phyloP scores from a whole-genome alignment of 306 rosid genomes.

The Abrus pulchellus region DNA sequence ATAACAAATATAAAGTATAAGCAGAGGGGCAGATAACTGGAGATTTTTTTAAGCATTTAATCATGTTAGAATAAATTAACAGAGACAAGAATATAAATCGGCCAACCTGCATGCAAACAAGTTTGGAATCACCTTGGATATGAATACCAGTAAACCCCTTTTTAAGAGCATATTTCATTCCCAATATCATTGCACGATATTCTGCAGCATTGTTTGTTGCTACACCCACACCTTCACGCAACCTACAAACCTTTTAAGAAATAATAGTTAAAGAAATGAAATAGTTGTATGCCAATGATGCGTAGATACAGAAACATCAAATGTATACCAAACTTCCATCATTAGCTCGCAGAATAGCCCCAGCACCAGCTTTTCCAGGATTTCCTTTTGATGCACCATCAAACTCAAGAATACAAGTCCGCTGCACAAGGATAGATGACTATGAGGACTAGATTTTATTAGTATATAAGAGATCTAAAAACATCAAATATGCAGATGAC shows the following conservation, averaged over 20 bases:
- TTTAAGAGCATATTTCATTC: constrained; percentile 83
- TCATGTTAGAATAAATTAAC: constrained; percentile 4
- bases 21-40: neutral
- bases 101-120: constrained; percentile 95
- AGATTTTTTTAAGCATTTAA: neutral
- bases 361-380: constrained; percentile 77
- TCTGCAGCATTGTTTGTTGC: constrained; percentile 93
- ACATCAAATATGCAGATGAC: neutral
- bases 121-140: constrained; percentile 92
- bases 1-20: neutral
- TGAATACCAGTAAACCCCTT: constrained; percentile 76
- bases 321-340: constrained; percentile 83
- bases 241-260: constrained; percentile 73
- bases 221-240: constrained; percentile 84
- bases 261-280: constrained; percentile 48
- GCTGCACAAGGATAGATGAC: constrained; percentile 46
- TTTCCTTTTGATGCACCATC: constrained; percentile 75
- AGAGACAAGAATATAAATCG: constrained; percentile 21
- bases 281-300: constrained; percentile 32
- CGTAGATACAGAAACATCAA: constrained; percentile 30
- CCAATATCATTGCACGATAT: constrained; percentile 89
- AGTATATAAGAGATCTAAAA: constrained; percentile 9
- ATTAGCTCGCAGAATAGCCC: constrained; percentile 61
- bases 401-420: constrained; percentile 61
- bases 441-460: constrained; percentile 18